Conservation (phyloP, 139 green algal species). For the Auxenochlorella protothecoides region DNA sequence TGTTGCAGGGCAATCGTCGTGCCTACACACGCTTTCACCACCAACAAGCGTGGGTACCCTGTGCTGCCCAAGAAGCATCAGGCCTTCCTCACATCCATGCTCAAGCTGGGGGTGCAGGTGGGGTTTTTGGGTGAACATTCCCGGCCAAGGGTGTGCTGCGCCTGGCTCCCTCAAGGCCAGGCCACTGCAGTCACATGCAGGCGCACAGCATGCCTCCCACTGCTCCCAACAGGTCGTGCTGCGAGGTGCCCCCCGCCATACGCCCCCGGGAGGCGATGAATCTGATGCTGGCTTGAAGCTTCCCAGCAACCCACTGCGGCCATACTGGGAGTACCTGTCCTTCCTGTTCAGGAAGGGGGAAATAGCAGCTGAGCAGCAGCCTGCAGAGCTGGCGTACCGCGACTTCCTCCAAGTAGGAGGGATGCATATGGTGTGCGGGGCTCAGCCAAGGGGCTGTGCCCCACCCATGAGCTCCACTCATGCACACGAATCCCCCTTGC, state of each 20-base stretch:
- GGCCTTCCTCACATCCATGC: conserved; percentile 41
- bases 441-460: too few species aligned
- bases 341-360: conserved; percentile 75
- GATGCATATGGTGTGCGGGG: too few species aligned
- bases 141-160: too few species aligned
- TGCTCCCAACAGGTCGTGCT: conserved; percentile 31
- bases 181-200: too few species aligned
- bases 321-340: conserved; percentile 89
- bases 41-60: conserved; percentile 81
- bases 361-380: conserved; percentile 31
- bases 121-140: not conserved
- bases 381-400: conserved; percentile 66
- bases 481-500: too few species aligned
- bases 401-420: conserved; percentile 77
- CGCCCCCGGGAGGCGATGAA: not conserved
- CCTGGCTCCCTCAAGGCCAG: too few species aligned
- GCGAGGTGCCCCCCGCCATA: conserved; percentile 22
- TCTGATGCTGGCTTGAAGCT: too few species aligned
- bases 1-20: conserved; percentile 53
- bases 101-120: conserved; percentile 13
- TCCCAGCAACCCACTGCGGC: conserved; percentile 41
- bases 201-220: too few species aligned
- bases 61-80: conserved; percentile 72
- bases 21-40: conserved; percentile 57
- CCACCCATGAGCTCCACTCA: too few species aligned